These are phyloP conservation scores for Agaricus blazei DNA, from an alignment of 768 basidiomycete species.

Conservation along the genomic window DNA sequence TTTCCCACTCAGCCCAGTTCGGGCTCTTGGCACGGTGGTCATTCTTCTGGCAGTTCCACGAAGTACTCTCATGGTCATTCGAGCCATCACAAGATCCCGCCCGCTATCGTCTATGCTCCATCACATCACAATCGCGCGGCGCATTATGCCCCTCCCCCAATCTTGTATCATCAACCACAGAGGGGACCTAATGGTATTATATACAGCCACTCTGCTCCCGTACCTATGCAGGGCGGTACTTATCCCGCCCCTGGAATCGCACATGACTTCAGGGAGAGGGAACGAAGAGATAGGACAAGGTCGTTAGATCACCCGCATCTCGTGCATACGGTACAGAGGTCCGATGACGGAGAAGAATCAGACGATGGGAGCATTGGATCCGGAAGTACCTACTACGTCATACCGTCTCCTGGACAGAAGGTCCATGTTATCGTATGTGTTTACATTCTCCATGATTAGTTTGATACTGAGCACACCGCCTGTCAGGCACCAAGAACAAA, in stretches of 20 bases:
- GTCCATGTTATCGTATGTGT: constrained; percentile 67
- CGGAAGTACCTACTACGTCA: constrained; percentile 71
- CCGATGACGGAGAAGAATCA: constrained; percentile 15
- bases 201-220: constrained; percentile 66
- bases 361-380: constrained; percentile 42
- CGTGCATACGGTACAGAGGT: constrained; percentile 9
- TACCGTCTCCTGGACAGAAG: constrained; percentile 68
- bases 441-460: constrained; percentile 9
- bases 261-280: constrained; percentile 28
- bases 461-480: constrained; percentile 14
- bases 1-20: constrained; percentile 14
- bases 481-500: constrained; percentile 37
- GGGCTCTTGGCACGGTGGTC: constrained; percentile 1
- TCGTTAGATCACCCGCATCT: constrained; percentile 14
- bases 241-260: constrained; percentile 39
- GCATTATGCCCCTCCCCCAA: constrained; percentile 55
- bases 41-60: constrained; percentile 3
- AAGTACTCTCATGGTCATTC: constrained; percentile 8
- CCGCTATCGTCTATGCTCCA: constrained; percentile 50
- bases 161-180: constrained; percentile 50
- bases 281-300: constrained; percentile 14
- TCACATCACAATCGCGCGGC: constrained; percentile 39
- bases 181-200: constrained; percentile 57
- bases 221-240: constrained; percentile 21
- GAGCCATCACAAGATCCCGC: constrained; percentile 2